These are phyloP conservation scores for Quercus tomentella DNA, from an alignment of 331 rosid genomes.

Conservation along the genomic window DNA sequence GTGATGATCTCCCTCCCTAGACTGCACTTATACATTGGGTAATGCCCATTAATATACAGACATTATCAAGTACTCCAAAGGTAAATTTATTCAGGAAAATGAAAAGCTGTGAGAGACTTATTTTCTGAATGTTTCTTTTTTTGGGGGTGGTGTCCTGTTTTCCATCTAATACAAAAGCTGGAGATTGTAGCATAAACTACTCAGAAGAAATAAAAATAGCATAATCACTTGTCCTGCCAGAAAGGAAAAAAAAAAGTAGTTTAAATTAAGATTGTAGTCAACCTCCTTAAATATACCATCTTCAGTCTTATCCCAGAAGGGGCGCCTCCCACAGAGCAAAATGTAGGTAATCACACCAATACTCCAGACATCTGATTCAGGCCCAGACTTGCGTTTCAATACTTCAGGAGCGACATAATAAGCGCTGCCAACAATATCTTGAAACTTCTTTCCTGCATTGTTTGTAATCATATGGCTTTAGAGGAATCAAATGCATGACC, in stretches of 20 bases:
- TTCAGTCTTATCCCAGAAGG: slow-evolving; percentile 99
- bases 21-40: background rate
- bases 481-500: slow-evolving; percentile 9
- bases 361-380: slow-evolving; percentile 99
- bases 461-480: slow-evolving; percentile 20
- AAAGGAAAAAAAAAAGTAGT: slow-evolving; percentile 6
- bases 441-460: slow-evolving; percentile 74
- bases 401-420: slow-evolving; percentile 99
- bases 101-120: background rate
- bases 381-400: slow-evolving; percentile 93
- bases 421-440: slow-evolving; percentile 97
- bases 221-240: background rate
- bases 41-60: background rate
- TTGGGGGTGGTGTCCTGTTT: background rate
- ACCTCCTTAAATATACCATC: slow-evolving; percentile 99
- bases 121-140: background rate
- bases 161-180: background rate
- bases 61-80: background rate
- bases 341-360: slow-evolving; percentile 98
- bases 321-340: slow-evolving; percentile 96
- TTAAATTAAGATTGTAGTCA: slow-evolving; percentile 22
- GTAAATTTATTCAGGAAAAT: background rate
- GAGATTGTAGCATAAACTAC: background rate
- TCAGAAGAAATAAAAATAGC: background rate
- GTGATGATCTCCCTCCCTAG: background rate